These are phyloP conservation scores for Aspergillus nidulans DNA, from an alignment of 495 filamentous ascomycete species.

Conservation along the genomic window DNA sequence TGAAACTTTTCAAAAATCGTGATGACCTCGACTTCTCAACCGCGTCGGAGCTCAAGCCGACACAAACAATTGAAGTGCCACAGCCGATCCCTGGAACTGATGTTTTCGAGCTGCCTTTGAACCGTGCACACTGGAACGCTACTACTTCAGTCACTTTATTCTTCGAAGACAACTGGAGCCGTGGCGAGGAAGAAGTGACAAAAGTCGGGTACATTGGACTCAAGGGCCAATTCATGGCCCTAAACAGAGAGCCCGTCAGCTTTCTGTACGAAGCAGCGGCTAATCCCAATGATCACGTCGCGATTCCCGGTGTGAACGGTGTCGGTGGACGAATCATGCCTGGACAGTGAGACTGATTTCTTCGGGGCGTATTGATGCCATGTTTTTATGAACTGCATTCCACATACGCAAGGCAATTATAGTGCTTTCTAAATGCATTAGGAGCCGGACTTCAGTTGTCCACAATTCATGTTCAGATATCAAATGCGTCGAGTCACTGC, in stretches of 20 bases:
- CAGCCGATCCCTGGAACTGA: constrained; percentile 61
- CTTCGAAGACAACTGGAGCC: constrained; percentile 62
- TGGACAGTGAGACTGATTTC: constrained; percentile 25
- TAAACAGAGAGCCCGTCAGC: constrained; percentile 76
- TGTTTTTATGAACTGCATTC: neutral
- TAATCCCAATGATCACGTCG: constrained; percentile 79
- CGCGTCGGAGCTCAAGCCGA: constrained; percentile 63
- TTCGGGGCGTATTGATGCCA: neutral
- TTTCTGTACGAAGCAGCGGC: constrained; percentile 92
- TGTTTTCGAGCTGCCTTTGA: constrained; percentile 79
- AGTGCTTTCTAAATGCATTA: neutral
- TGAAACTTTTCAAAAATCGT: constrained; percentile 81
- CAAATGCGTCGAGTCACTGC: constrained; percentile 18
- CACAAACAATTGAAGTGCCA: constrained; percentile 72
- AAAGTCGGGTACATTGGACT: constrained; percentile 82
- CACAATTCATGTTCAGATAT: neutral
- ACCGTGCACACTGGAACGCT: constrained; percentile 81
- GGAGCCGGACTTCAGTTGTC: constrained; percentile 13
- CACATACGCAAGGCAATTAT: neutral
- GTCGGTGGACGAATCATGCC: constrained; percentile 38
- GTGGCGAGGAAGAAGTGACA: constrained; percentile 71
- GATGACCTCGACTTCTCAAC: constrained; percentile 79
- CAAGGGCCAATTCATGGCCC: constrained; percentile 83
- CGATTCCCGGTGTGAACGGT: constrained; percentile 43
- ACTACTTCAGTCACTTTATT: constrained; percentile 75